Conservation (phyloP, 2,329 filamentous ascomycete genomes). For the Apiospora kogelbergensis region DNA sequence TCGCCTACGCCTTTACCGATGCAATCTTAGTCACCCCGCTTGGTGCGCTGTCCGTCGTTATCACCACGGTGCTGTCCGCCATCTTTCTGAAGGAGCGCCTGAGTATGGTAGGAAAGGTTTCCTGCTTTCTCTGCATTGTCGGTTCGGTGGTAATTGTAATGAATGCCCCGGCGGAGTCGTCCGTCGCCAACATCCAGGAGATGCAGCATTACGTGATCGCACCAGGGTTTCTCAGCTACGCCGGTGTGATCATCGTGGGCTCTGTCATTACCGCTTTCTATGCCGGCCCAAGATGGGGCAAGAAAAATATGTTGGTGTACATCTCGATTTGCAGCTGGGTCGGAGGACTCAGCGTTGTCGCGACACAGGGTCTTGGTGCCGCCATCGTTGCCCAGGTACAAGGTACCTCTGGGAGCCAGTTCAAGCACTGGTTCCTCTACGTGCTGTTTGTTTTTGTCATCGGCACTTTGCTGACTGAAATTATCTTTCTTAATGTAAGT, state of each 20-base stretch:
- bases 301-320: conserved; percentile 97
- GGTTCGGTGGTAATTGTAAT: conserved; percentile 92
- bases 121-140: conserved; percentile 92
- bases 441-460: conserved; percentile 89
- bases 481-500: conserved; percentile 92
- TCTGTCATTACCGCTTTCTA: conserved; percentile 73
- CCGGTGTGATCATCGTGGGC: conserved; percentile 78
- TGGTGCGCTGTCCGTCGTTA: conserved; percentile 87
- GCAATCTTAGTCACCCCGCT: conserved; percentile 93
- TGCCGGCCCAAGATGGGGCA: conserved; percentile 84
- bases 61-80: conserved; percentile 86
- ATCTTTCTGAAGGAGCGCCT: conserved; percentile 95
- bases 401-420: conserved; percentile 69
- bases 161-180: conserved; percentile 85
- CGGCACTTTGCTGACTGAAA: conserved; percentile 85
- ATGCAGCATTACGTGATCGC: conserved; percentile 87
- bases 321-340: conserved; percentile 94
- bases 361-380: conserved; percentile 88
- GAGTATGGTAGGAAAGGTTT: conserved; percentile 93
- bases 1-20: conserved; percentile 95
- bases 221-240: conserved; percentile 82
- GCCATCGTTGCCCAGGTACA: conserved; percentile 85
- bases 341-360: conserved; percentile 90
- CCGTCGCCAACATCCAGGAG: conserved; percentile 83
- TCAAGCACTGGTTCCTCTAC: conserved; percentile 97